Evolutionary conservation across 208 protist genomes (phyloP), one percentile per base, ranked within the genome.

Genomic region (Lotmaria passim): DNA sequence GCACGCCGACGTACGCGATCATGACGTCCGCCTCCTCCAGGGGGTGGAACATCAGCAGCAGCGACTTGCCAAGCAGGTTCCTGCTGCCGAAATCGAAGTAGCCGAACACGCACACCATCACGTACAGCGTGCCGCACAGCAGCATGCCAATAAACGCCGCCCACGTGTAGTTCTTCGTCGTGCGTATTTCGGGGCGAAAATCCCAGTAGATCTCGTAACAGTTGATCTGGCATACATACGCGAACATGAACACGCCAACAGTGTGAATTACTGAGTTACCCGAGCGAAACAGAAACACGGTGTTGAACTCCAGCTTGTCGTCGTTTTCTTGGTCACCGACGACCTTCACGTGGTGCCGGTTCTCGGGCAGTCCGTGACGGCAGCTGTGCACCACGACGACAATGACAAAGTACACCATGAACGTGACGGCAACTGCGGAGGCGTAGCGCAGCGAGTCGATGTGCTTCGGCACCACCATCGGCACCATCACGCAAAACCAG

Each of bases 361-460:
- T 66, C 21, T 80, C 68, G 7, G 52, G 23, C 34, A 79, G 38
- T 0, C 78, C 72, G 58, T 83, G 33, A 15, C 57, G 64, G 69
- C 61, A 72, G 62, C 73, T 80, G 69, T 83, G 78, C 19, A 85
- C 69, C 17, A 74, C 63, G 31, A 86, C 78, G 31, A 87, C 61
- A 34, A 93, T 64, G 46, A 67, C 59, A 24, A 82, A 78, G 63
- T 78, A 82, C 43, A 85, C 58, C 48, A 90, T 89, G 24, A 85
- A 82, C 7, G 60, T 24, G 30, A 90, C 68, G 7, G 78, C 87
- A 56, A 89, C 24, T 7, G 75, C 50, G 15, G 84, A 89, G 28
- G 82, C 62, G 65, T 87, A 85, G 26, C 84, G 81, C 14, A 93
- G 82, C 10, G 83, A 86, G 75, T 93, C 81, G 64, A 93, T 71